Base-by-base conservation (phyloP, 1,284 basidiomycete genomes). In the Leccinum holopus region DNA sequence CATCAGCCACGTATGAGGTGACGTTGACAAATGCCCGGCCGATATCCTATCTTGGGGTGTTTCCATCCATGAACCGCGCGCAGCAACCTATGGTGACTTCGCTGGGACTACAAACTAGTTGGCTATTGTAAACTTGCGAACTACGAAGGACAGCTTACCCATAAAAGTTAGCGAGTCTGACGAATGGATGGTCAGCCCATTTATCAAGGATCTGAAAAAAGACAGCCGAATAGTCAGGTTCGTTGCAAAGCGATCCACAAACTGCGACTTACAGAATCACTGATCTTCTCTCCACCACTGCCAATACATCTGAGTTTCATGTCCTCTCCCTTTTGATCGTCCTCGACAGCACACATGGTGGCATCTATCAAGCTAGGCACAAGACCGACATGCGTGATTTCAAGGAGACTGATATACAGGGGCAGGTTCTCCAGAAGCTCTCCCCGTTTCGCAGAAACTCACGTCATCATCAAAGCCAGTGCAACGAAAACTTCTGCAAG, bases 331-430 rank as follows among this genome's bases (percentile, higher is more conserved):
- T 21, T 21, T 21, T 21, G 21, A 21, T 21, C 21, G 30, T 73
- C 76, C 55, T 77, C 73, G 14, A 77, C 69, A 12, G 76, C 74
- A 58, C 77, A 76, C 72, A 84, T 75, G 5, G 81, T 83, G 1
- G 82, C 83, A 66, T 84, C 83, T 58, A 84, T 82, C 61, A 84
- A 71, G 68, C 82, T 83, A 5, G 82, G 82, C 14, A 84, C 83
- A 58, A 84, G 80, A 11, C 81, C 82, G 57, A 84, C 70, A 67
- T 84, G 83, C 3, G 83, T 83, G 35, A 84, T 75, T 3, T 72
- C 74, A n/a, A 84, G 70, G n/a, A 69, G 63, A 47, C 73, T 76
- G 62, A 82, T 77, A 62, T 81, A 80, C 32, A 70, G 67, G 7
- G 81, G 77, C 21, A 84, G 75, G 64, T 83, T 78, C 65, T 81